phyloP scores from a whole-genome alignment of 2,329 filamentous ascomycete species.

The Monilinia laxa region DNA sequence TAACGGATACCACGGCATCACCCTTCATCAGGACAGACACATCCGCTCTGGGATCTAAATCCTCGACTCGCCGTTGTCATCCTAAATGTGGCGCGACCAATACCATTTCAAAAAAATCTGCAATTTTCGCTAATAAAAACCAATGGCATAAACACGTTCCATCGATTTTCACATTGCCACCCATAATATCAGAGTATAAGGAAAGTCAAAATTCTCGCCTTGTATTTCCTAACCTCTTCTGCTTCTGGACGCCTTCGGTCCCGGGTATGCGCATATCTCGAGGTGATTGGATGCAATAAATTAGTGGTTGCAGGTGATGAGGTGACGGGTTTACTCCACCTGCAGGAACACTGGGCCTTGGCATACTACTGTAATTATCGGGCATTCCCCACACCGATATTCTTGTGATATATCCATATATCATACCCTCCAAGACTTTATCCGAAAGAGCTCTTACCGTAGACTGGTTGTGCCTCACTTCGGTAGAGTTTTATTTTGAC shows the following conservation, averaged over 20 bases:
- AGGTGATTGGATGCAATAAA: constrained; percentile 36
- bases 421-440: constrained; percentile 24
- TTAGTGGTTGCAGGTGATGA: constrained; percentile 35
- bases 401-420: constrained; percentile 22
- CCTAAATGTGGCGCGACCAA: constrained; percentile 17
- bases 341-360: constrained; percentile 36
- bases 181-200: constrained; percentile 2
- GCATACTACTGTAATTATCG: constrained; percentile 19
- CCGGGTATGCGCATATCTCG: constrained; percentile 25
- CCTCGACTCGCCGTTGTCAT: constrained; percentile 3
- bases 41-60: constrained; percentile 14
- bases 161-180: constrained; percentile 17
- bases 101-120: constrained; percentile 1
- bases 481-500: constrained; percentile 6
- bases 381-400: constrained; percentile 33
- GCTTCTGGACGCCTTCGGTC: constrained; percentile 22
- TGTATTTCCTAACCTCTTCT: constrained; percentile 25
- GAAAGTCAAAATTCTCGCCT: not conserved
- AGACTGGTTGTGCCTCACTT: constrained; percentile 26
- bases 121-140: constrained; percentile 5
- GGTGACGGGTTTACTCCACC: constrained; percentile 36
- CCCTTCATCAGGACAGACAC: not conserved
- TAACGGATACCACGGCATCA: constrained; percentile 20
- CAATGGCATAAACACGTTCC: not conserved
- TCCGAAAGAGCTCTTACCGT: constrained; percentile 28